Percentiles rank a stretch among this genome's conserved stretches.
Evolutionary conservation across 345 rosid species (phyloP).

Genomic region (Durio zibethinus): DNA sequence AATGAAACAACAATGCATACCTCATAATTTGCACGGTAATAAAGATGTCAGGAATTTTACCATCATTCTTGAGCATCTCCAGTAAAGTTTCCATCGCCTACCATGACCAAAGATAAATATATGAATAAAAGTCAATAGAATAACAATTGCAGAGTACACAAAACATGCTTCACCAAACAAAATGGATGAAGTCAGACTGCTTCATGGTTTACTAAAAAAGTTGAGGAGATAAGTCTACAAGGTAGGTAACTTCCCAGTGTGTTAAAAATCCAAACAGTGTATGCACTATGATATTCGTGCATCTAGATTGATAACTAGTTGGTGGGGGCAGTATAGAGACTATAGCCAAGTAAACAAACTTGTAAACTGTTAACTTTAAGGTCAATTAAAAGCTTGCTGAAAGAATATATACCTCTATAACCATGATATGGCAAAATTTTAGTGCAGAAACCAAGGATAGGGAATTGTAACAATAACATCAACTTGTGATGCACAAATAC

Average conservation of each 20-base stretch:
- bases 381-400: background rate
- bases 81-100: conserved; percentile 72
- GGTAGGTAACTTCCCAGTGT: background rate
- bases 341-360: background rate
- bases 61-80: conserved; percentile 81
- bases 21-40: conserved; percentile 65
- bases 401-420: background rate
- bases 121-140: background rate
- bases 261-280: background rate
- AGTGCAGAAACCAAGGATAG: background rate
- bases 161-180: conserved; percentile 6
- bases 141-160: background rate
- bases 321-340: background rate
- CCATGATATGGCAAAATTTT: background rate
- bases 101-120: conserved; percentile 8
- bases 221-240: background rate
- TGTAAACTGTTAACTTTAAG: background rate
- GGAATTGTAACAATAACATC: background rate
- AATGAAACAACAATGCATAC: conserved; percentile 28
- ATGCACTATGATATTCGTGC: background rate
- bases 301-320: background rate
- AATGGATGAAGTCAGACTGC: background rate
- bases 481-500: background rate
- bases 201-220: background rate
- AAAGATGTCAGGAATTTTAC: conserved; percentile 55